Conservation (phyloP, 78 protist species). For the Monosiga brevicollis region DNA sequence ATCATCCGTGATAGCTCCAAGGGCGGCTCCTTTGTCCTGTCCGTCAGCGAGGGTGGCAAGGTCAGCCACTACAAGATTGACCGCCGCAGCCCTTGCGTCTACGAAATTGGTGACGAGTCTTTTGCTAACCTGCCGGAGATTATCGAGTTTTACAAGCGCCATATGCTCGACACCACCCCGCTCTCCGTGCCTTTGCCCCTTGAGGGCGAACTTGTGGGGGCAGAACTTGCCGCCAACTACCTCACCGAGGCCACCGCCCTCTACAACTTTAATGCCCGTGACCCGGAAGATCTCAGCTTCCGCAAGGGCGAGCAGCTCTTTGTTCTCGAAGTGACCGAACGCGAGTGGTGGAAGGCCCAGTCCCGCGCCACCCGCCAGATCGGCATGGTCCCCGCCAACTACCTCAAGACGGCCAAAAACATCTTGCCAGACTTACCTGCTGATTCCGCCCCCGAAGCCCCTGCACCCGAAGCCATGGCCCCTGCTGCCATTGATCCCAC, state of each 20-base stretch:
- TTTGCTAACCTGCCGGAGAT: background rate
- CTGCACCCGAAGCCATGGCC: too few species aligned
- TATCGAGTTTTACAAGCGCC: background rate
- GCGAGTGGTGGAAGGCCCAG: background rate
- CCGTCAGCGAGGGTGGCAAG: background rate
- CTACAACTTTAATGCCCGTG: background rate
- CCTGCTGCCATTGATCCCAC: too few species aligned
- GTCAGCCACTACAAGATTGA: background rate
- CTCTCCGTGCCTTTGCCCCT: background rate
- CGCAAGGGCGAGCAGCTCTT: background rate
- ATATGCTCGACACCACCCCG: background rate
- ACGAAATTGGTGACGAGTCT: background rate
- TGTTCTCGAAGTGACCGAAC: background rate
- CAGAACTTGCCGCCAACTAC: background rate
- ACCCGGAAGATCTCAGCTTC: background rate
- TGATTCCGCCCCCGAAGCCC: too few species aligned
- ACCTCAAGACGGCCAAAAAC: background rate
- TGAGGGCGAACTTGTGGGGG: background rate
- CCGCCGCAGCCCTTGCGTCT: background rate
- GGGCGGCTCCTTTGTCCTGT: background rate
- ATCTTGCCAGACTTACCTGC: too few species aligned
- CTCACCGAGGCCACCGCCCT: background rate
- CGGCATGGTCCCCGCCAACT: conserved; percentile 32
- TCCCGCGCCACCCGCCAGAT: background rate
- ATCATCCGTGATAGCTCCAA: background rate